Evolutionary conservation across 306 rosid genomes (phyloP), one percentile per base, ranked within the genome.

Genomic region (Potentilla sterilis): DNA sequence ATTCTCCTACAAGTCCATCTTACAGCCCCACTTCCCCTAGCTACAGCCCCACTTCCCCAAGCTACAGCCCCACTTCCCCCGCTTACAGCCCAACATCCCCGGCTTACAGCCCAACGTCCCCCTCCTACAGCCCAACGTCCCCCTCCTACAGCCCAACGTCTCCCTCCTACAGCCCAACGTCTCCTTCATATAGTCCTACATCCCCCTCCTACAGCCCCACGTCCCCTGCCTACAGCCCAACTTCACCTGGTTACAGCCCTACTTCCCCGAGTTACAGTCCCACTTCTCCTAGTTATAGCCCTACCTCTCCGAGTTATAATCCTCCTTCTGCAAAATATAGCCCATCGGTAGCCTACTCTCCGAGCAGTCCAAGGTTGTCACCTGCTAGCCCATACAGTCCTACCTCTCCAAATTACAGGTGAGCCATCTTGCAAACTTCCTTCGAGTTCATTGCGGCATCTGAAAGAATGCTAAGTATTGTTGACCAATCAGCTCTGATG

Each of bases 371-470:
- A 7, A 89, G 97, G 68, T 38, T 95, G 80, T 87, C 99, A 28
- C 97, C 99, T 21, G 84, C 98, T 37, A 95, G 99, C 82, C 97
- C 99, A 10, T 95, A 95, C 64, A 92, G 98, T 83, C 99, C 97
- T 22, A 89, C 99, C 9, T 95, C 97, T 63, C 99, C 99, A 4
- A 95, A 86, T 81, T 95, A 96, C 70, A 96, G 99, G 99, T 89
- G 73, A 80, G 82, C 35, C 47, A 24, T 81, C 64, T 58, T 73
- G 70, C 9, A 58, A 59, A 48, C 67, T 74, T 41, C 13, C 0
- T 3, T 24, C 28, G 16, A 6, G 18, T 77, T 69, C 38, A 75
- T 37, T 37, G 4, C 65, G 73, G 28, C 51, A 66, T 51, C 38
- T 49, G 51, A 34, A 22, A 61, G 66, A 28, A 21, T 79, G 49